These are phyloP conservation scores for Helichrysum umbraculigerum DNA, from an alignment of 129 eudicot species.

Conservation along the genomic window DNA sequence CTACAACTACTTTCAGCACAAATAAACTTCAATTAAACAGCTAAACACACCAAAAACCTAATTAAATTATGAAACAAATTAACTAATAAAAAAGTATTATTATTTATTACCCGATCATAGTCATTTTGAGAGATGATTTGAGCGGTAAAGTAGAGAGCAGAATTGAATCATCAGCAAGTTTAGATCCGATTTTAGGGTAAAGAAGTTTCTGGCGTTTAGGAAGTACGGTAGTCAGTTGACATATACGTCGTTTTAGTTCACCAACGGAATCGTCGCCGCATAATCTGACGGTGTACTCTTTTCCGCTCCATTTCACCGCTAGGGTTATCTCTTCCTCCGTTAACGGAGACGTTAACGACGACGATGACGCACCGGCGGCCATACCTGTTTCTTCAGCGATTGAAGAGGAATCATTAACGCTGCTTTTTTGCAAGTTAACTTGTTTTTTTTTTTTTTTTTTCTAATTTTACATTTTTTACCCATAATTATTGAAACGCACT, in stretches of 20 bases:
- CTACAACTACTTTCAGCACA: constrained; percentile 16
- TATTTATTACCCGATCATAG: constrained; percentile 82
- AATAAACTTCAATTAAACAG: neutral
- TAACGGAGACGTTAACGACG: constrained; percentile 53
- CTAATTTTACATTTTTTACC: constrained; percentile 6
- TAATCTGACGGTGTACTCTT: constrained; percentile 83
- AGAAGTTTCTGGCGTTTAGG: constrained; percentile 98
- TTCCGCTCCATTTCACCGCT: constrained; percentile 93
- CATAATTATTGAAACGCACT: neutral
- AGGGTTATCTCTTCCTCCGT: constrained; percentile 93
- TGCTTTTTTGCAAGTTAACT: constrained; percentile 1
- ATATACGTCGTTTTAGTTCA: constrained; percentile 85
- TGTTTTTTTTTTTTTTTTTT: constrained; percentile 1
- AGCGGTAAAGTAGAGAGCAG: constrained; percentile 72
- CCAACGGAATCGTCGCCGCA: constrained; percentile 89
- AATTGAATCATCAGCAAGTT: constrained; percentile 73
- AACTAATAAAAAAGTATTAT: neutral
- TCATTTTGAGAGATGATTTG: constrained; percentile 90
- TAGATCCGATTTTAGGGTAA: constrained; percentile 92
- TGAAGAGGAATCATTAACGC: neutral
- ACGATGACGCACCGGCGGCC: constrained; percentile 54
- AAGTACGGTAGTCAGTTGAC: constrained; percentile 77
- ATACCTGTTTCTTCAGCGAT: neutral
- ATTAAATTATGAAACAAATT: neutral
- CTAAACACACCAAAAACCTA: neutral